Evolutionary conservation across 2,329 filamentous ascomycete species (phyloP), one percentile per base, ranked within the genome.

Genomic region (Fonsecaea pedrosoi): DNA sequence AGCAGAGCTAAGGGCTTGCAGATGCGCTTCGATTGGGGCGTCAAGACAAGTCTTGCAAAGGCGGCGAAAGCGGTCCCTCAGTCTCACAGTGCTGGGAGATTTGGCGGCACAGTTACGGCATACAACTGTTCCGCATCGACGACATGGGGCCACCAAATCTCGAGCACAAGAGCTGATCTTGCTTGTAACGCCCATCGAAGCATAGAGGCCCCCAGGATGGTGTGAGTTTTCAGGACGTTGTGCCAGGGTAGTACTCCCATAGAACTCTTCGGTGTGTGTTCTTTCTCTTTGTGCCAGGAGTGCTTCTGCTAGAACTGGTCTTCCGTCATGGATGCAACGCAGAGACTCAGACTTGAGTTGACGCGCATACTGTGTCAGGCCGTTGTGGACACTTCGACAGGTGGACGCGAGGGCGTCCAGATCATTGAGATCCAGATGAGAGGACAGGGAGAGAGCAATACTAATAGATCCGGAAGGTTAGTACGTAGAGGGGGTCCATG

Each of bases 61-160:
- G 25, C 94, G 87, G 58, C 94, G 90, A 76, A 96, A 90, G 45
- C 94, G 89, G 68, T 90, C 87, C 50, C 87, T 88, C 42, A 96
- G 83, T 25, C 87, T 84, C 37, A 84, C 82, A 1, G 85, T 83
- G 2, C 90, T 87, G 0, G 92, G 92, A 0, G 91, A 88, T 78
- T 97, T 97, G 74, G 92, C 90, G 5, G 90, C 89, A 78, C 94
- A 98, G 73, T 98, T 98, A 79, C 94, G 87, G 78, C 94, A 98
- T 63, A 97, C 88, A 32, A 93, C 84, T 34, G 81, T 87, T 45
- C 85, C 86, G 77, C 94, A 98, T 69, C 89, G 86, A 63, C 92
- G 87, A 78, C 94, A 97, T 72, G 90, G 89, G 50, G 85, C 86
- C 4, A 98, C 94, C 86, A 96, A 86, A 77, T 97, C 94, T 68